phyloP scores from a whole-genome alignment of 441 rosid species.

The Euphorbia celastroides region DNA sequence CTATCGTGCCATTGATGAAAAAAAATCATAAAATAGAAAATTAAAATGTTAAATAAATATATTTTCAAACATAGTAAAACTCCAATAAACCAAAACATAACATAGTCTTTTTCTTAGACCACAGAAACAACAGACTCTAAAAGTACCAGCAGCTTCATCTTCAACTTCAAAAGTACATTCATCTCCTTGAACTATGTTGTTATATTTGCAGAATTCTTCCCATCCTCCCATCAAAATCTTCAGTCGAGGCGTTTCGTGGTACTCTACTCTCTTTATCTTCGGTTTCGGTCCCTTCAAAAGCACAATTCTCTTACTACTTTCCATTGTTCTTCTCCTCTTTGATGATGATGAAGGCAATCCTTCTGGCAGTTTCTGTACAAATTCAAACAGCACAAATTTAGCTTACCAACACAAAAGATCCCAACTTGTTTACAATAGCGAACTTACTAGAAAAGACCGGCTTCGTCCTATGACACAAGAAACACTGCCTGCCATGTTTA shows the following conservation, averaged over 20 bases:
- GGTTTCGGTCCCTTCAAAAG: conserved; percentile 26
- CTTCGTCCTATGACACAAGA: neutral
- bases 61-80: too few species aligned
- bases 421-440: neutral
- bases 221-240: conserved; percentile 26
- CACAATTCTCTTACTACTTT: conserved; percentile 16
- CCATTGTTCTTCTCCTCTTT: neutral
- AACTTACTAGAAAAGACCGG: conserved; percentile 13
- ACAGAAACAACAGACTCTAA: conserved; percentile 12
- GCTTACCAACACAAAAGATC: neutral
- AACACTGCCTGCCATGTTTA: neutral
- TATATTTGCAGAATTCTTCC: conserved; percentile 30
- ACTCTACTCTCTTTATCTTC: conserved; percentile 29
- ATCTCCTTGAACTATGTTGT: conserved; percentile 30
- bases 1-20: too few species aligned
- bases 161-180: conserved; percentile 20
- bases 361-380: conserved; percentile 9
- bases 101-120: too few species aligned
- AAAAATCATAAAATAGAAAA: too few species aligned
- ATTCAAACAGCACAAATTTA: neutral
- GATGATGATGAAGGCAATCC: neutral
- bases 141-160: neutral
- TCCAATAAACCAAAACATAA: too few species aligned
- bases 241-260: conserved; percentile 15
- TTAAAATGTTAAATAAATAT: too few species aligned